These are phyloP conservation scores for Steccherinum ochraceum DNA, from an alignment of 768 basidiomycete species.

Conservation along the genomic window DNA sequence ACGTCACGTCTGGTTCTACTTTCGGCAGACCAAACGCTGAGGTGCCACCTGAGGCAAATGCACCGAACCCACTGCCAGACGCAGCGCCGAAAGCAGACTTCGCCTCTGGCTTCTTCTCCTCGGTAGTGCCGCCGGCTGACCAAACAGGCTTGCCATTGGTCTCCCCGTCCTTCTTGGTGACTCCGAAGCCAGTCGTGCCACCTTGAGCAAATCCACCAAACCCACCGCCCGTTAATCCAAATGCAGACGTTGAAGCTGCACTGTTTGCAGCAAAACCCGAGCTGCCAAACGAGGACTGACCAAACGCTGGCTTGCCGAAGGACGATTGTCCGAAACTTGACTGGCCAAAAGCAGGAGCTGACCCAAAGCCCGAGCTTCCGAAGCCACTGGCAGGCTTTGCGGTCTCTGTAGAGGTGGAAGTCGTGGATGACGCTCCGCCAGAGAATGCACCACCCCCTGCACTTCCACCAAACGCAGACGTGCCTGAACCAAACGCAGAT, in stretches of 20 bases:
- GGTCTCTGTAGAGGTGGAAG: background rate
- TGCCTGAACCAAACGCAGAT: constrained; percentile 2
- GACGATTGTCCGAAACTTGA: constrained; percentile 14
- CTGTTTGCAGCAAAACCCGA: background rate
- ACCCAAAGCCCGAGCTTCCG: background rate
- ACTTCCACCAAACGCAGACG: constrained; percentile 5
- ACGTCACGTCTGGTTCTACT: no score
- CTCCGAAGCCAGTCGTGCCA: constrained; percentile 14
- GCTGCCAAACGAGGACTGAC: background rate
- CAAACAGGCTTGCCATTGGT: constrained; percentile 5
- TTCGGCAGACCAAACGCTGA: constrained; percentile 5
- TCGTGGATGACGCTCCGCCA: background rate
- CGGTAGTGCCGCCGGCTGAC: background rate
- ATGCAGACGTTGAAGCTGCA: background rate
- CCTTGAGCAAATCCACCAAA: constrained; percentile 23
- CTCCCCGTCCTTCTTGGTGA: constrained; percentile 5
- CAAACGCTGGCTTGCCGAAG: constrained; percentile 9
- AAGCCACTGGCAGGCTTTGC: background rate
- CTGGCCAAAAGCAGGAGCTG: constrained; percentile 7
- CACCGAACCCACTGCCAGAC: constrained; percentile 22
- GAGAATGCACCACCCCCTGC: background rate
- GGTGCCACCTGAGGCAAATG: constrained; percentile 20
- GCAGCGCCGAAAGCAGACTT: constrained; percentile 1
- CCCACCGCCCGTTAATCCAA: constrained; percentile 7
- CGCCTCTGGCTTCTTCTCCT: background rate